Conservation (phyloP, 2,329 filamentous ascomycete genomes). For the Thielaviopsis populi region DNA sequence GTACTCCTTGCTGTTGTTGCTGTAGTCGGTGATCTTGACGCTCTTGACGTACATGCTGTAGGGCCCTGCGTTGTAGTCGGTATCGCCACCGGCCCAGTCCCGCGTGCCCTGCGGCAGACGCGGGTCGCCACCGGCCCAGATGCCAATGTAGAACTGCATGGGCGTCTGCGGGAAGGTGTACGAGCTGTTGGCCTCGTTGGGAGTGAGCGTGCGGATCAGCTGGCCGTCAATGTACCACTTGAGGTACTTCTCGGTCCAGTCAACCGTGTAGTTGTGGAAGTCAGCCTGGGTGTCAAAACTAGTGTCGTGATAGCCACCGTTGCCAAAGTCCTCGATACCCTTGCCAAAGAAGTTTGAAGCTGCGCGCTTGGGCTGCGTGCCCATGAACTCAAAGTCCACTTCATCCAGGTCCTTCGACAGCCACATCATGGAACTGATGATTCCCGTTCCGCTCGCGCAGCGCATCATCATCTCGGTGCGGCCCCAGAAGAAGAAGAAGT, state of each 20-base stretch:
- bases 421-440: slow-evolving; percentile 71
- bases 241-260: slow-evolving; percentile 53
- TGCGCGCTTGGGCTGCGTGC: slow-evolving; percentile 45
- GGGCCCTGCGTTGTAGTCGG: slow-evolving; percentile 49
- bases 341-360: slow-evolving; percentile 72
- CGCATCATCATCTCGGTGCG: slow-evolving; percentile 65
- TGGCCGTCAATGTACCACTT: slow-evolving; percentile 56
- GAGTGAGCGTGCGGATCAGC: slow-evolving; percentile 47
- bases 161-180: slow-evolving; percentile 61
- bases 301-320: slow-evolving; percentile 44
- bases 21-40: slow-evolving; percentile 40
- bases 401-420: slow-evolving; percentile 75
- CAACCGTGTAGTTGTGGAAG: slow-evolving; percentile 61
- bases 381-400: slow-evolving; percentile 75
- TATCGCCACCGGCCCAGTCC: slow-evolving; percentile 54
- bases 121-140: slow-evolving; percentile 49
- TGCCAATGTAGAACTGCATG: slow-evolving; percentile 52
- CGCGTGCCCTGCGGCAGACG: slow-evolving; percentile 41
- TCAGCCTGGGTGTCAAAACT: slow-evolving; percentile 40
- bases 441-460: slow-evolving; percentile 56
- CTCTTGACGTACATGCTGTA: slow-evolving; percentile 62
- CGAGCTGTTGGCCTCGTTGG: slow-evolving; percentile 45
- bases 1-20: slow-evolving; percentile 46
- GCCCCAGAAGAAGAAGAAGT: slow-evolving; percentile 79
- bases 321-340: slow-evolving; percentile 47